phyloP scores from a whole-genome alignment of 306 rosid species.

The Casuarina equisetifolia region DNA sequence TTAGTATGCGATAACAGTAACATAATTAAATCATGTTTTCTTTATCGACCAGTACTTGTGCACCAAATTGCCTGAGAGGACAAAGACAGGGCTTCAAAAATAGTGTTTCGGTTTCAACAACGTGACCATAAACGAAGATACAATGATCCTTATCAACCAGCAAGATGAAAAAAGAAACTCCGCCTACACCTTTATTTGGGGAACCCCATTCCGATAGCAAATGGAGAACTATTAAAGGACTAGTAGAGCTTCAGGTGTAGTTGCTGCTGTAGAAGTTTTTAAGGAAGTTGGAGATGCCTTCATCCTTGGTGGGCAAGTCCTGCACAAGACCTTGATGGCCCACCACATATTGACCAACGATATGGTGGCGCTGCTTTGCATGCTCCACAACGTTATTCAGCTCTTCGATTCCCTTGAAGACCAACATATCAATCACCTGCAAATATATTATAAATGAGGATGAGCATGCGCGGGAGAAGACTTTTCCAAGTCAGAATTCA shows the following conservation, averaged over 20 bases:
- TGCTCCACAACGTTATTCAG: conserved; percentile 70
- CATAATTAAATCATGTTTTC: neutral
- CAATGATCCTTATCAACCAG: conserved; percentile 29
- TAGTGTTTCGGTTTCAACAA: conserved; percentile 24
- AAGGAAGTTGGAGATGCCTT: conserved; percentile 60
- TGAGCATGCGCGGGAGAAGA: neutral
- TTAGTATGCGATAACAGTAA: neutral
- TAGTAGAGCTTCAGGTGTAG: conserved; percentile 55
- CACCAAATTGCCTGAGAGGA: neutral
- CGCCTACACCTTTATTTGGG: conserved; percentile 44
- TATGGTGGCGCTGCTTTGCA: conserved; percentile 96
- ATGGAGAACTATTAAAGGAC: conserved; percentile 19
- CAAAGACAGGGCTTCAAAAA: conserved; percentile 22
- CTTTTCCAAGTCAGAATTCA: conserved; percentile 8
- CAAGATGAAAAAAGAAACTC: conserved; percentile 24
- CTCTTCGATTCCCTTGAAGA: conserved; percentile 92
- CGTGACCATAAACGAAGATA: conserved; percentile 12
- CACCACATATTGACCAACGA: conserved; percentile 85
- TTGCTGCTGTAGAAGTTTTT: conserved; percentile 75
- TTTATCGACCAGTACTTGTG: neutral
- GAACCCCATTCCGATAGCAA: conserved; percentile 11
- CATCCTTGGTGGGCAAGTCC: conserved; percentile 68
- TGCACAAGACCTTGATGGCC: conserved; percentile 55
- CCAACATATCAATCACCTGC: conserved; percentile 92
- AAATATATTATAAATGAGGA: conserved; percentile 30